Evolutionary conservation across 2,329 filamentous ascomycete species (phyloP), one percentile per base, ranked within the genome.

Genomic region (Colletotrichum cordylinicola): DNA sequence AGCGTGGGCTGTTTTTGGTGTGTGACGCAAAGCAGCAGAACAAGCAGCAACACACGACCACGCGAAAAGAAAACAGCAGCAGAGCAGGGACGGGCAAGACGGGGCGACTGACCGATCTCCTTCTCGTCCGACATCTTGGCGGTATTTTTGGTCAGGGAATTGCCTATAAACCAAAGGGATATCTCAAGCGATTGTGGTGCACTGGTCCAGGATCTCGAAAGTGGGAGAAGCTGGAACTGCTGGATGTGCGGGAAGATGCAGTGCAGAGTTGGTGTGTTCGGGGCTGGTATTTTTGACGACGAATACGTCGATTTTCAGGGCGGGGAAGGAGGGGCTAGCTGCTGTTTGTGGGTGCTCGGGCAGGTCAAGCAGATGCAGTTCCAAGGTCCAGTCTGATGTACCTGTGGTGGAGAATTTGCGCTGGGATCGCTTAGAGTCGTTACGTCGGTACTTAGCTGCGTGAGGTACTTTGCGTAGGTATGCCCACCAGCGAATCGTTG

Each of bases 61-160:
- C 35, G 48, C 37, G 61, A 55, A 65, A 61, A 35, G 37, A 52
- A 16, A 43, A 61, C 16, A 39, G 67, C 71, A 72, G 61, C 66
- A 67, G 61, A 67, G 61, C 64, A 70, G 43, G 39, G n/a, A 48
- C 18, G 31, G 33, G 35, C 29, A 24, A 37, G 55, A 27, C 29
- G 65, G 48, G 33, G 61, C 35, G 71, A 84, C 86, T 78, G 82
- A 88, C 87, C 87, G 78, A 84, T 79, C 77, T 86, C 87, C 84
- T 88, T 88, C 37, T 84, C 82, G 71, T 88, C 86, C 80, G 87
- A 85, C 85, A 87, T 86, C 80, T 82, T 86, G 84, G 82, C 81
- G 70, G 74, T 70, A 37, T 72, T 73, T 75, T 76, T 72, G 56
- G 69, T 76, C 35, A 61, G 62, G 29, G 65, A 52, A 70, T 55